phyloP scores from a whole-genome alignment of 2,329 filamentous ascomycete genomes.

The Diplodia corticola region DNA sequence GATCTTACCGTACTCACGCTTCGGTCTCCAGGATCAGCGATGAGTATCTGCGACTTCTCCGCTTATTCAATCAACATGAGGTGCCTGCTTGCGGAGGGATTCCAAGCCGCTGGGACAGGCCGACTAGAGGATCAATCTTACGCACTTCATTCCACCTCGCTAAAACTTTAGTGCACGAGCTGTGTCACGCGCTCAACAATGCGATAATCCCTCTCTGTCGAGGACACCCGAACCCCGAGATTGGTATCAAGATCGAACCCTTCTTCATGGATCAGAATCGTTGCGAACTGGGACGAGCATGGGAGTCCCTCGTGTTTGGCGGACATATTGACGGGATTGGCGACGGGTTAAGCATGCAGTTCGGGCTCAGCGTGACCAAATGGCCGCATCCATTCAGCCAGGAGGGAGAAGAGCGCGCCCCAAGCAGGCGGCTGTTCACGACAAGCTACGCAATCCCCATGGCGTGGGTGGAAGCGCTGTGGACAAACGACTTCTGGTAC shows the following conservation, averaged over 20 bases:
- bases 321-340: slow-evolving; percentile 19
- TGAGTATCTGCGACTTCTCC: neutral
- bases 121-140: slow-evolving; percentile 3
- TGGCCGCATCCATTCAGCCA: slow-evolving; percentile 18
- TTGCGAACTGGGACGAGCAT: slow-evolving; percentile 20
- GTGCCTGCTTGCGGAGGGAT: neutral
- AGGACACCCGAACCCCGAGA: neutral
- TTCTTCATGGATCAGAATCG: slow-evolving; percentile 23
- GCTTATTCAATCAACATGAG: neutral
- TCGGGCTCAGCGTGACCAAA: slow-evolving; percentile 20
- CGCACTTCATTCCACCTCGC: slow-evolving; percentile 22
- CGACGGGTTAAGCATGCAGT: slow-evolving; percentile 15
- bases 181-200: slow-evolving; percentile 21
- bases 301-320: slow-evolving; percentile 20
- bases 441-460: slow-evolving; percentile 22
- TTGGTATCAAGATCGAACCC: slow-evolving; percentile 20
- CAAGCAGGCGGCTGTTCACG: slow-evolving; percentile 1
- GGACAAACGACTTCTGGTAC: slow-evolving; percentile 15
- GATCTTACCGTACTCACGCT: neutral
- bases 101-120: neutral
- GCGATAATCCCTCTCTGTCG: neutral
- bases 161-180: slow-evolving; percentile 23
- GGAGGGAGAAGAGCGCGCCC: slow-evolving; percentile 19
- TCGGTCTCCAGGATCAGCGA: slow-evolving; percentile 14
- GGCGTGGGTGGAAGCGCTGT: slow-evolving; percentile 16